Base-by-base conservation (phyloP, 1,139 yeast genomes). In the Komagataea norvegica region DNA sequence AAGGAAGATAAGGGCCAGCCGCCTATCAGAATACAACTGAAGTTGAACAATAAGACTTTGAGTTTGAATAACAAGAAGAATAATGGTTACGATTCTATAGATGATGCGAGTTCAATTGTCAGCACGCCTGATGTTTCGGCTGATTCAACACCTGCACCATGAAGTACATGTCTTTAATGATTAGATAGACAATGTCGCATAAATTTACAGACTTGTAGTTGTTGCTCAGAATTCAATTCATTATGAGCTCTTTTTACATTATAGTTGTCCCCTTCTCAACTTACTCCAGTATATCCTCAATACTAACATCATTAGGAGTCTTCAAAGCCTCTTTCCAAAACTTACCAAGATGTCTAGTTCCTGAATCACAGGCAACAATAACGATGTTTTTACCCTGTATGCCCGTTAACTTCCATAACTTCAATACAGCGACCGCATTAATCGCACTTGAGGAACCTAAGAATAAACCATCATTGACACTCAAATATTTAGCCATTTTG, bases 401-500 rank as follows among this genome's bases (percentile, higher is more conserved):
- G 0, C 54, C 57, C 27, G 67, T 49, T 31, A 65, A 60, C 43
- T 70, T 64, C 0, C 96, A 95, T 5, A 75, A 61, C 47, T 76
- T 68, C 6, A 79, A 75, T 0, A 95, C 95, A 1, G 95, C 96
- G 1, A 86, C 96, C 36, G 96, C 89, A 56, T 89, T 88, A 22
- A 91, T 80, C 0, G 96, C 95, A 9, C 94, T 82, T 28, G 95
- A 85, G 25, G 94, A 80, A 5, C 98, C 98, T 59, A 89, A 73
- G 58, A 91, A 91, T 21, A 86, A 62, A 0, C 98, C 98, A 56
- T 91, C 98, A 42, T 84, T 70, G 3, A 79, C 74, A 44, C 88
- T 83, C 25, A 91, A 61, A 54, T 62, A 84, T 56, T 81, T 79
- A 11, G 97, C 97, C 97, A 91, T 91, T 48, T 72, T 74, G 22